These are phyloP conservation scores for Microcyclospora pomicola DNA, from an alignment of 2,329 filamentous ascomycete species.

Conservation along the genomic window DNA sequence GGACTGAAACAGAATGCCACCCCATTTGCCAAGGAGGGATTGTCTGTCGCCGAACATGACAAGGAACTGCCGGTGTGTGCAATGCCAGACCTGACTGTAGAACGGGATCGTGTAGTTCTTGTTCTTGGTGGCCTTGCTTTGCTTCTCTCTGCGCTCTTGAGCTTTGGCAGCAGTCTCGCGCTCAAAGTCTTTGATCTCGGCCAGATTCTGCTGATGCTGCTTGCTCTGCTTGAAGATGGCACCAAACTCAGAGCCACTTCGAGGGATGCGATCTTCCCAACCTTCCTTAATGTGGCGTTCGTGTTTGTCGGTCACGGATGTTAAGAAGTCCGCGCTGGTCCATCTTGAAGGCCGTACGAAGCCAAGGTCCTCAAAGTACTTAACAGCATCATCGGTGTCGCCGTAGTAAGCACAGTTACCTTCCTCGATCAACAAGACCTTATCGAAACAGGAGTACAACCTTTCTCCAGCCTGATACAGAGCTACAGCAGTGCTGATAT, in stretches of 20 bases:
- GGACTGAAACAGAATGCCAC: conserved; percentile 43
- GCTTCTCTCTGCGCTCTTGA: conserved; percentile 46
- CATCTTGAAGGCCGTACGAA: conserved; percentile 42
- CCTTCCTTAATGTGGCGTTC: conserved; percentile 43
- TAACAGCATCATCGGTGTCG: conserved; percentile 42
- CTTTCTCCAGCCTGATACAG: conserved; percentile 77
- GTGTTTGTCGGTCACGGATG: conserved; percentile 51
- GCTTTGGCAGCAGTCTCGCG: conserved; percentile 39
- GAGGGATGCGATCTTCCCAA: conserved; percentile 43
- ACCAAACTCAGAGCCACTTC: conserved; percentile 42
- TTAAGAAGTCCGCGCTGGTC: conserved; percentile 59
- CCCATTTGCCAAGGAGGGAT: conserved; percentile 49
- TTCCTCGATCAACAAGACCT: conserved; percentile 28
- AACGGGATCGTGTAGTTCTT: conserved; percentile 40
- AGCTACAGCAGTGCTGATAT: conserved; percentile 72
- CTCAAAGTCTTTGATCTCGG: conserved; percentile 26
- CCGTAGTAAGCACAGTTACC: conserved; percentile 46
- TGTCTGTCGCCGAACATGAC: conserved; percentile 51
- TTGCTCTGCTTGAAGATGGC: conserved; percentile 26
- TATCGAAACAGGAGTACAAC: conserved; percentile 11
- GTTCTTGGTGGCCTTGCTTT: conserved; percentile 39
- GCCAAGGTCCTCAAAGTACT: conserved; percentile 54
- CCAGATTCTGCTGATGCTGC: conserved; percentile 23
- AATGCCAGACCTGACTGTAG: conserved; percentile 40
- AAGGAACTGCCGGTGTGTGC: conserved; percentile 47